Base-by-base conservation (phyloP, 352 stramenopile genomes). In the Albugo candida region DNA sequence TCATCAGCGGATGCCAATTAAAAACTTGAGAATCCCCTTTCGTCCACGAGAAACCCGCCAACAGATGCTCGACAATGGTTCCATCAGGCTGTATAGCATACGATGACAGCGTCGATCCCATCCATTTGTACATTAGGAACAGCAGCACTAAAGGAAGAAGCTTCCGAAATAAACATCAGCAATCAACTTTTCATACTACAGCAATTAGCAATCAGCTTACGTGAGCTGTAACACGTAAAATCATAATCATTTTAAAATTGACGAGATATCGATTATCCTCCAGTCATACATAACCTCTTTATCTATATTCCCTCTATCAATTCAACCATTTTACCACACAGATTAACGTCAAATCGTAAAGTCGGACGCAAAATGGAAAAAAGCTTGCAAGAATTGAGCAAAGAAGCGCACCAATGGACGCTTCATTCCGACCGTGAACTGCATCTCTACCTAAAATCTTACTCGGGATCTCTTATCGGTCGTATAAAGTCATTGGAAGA, bases 1-100 rank as follows among this genome's bases (percentile, higher is more conserved):
- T 91, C 63, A 92, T 63, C 44, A 86, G 45, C 42, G 79, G 79
- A 56, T 92, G 79, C 77, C 79, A 92, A 47, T 87, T 87, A 58
- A 92, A 92, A 41, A 92, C 74, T 20, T 53, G 60, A 12, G 49
- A 61, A 48, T 87, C 72, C 18, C 62, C 65, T 21, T 64, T 52
- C 35, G 42, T 61, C 70, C 73, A 87, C 13, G 72, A 71, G 53
- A 87, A 92, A 5, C 79, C 79, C 5, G 70, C 60, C n/a, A 70
- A 60, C 21, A 59, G 46, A 50, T 37, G 75, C 21, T 46, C 50
- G 20, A 58, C 65, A 24, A 91, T 68, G 13, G 59, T 17, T 36
- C 52, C 46, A 40, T 64, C 57, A 44, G 63, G 67, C 0, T 48
- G 52, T 19, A 68, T 67, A 10, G 52, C 49, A 49, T 80, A 91